These are phyloP conservation scores for Kodamaea hsintzibuensis DNA, from an alignment of 805 yeast species.

Conservation along the genomic window DNA sequence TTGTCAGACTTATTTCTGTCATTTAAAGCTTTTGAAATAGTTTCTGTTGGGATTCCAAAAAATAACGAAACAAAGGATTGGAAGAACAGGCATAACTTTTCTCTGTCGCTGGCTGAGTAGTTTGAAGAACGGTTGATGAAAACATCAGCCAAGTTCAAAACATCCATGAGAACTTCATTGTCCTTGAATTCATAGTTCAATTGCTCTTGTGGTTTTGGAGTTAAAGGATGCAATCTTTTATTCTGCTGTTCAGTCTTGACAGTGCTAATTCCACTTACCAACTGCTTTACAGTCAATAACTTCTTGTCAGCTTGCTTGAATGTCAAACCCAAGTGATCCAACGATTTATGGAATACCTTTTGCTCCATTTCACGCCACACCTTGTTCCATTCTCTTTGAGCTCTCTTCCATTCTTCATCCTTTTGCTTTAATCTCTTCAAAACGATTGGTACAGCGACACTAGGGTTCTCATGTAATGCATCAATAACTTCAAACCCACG, in stretches of 20 bases:
- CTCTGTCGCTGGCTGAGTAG: conserved; percentile 80
- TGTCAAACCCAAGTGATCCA: conserved; percentile 93
- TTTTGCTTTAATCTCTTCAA: conserved; percentile 91
- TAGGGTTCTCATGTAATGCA: conserved; percentile 93
- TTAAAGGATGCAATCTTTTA: conserved; percentile 80
- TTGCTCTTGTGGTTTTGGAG: conserved; percentile 81
- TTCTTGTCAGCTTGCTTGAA: conserved; percentile 97
- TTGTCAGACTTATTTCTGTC: conserved; percentile 17
- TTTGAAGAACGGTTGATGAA: conserved; percentile 71
- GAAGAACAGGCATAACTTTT: conserved; percentile 69
- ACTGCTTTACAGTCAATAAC: conserved; percentile 81
- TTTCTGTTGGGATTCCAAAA: conserved; percentile 58
- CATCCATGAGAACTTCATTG: conserved; percentile 68
- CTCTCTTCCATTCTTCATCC: conserved; percentile 98
- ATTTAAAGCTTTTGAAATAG: conserved; percentile 42
- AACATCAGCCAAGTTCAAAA: conserved; percentile 63
- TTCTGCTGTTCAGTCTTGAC: conserved; percentile 89
- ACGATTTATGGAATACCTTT: conserved; percentile 86
- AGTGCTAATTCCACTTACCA: conserved; percentile 88
- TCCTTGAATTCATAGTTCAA: conserved; percentile 67
- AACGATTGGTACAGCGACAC: conserved; percentile 91
- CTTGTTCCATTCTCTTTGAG: conserved; percentile 98
- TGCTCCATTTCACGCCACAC: conserved; percentile 99
- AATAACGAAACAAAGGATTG: conserved; percentile 70
- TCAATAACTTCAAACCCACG: conserved; percentile 96